Evolutionary conservation across 257 asterid species (phyloP), one percentile per base, ranked within the genome.

Genomic region (Nicotiana otophora): DNA sequence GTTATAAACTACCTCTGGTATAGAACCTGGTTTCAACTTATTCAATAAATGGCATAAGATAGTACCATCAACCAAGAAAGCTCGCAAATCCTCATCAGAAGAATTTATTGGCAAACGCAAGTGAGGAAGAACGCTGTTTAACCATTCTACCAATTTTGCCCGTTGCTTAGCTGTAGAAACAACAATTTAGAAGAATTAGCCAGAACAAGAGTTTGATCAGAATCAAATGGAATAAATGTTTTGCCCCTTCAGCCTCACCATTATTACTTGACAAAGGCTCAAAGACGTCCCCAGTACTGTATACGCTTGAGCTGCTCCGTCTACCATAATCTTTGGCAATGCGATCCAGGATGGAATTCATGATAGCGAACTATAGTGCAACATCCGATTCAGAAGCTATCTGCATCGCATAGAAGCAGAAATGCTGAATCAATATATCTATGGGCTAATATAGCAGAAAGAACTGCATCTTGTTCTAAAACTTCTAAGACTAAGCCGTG

Each of bases 61-160:
- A 30, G 90, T 83, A 20, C 99, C 99, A 85, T 93, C 97, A 58
- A 87, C 81, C 81, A 96, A 89, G 83, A 92, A 82, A 23, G 87
- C 85, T 79, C 92, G 89, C 20, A 96, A 80, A 78, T 96, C 97
- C 84, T 92, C 94, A 23, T 96, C 97, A 5, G 97, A 92, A 88
- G 93, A 90, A 85, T 89, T 90, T 84, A 88, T 74, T 10, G 97
- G 92, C 84, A 94, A 83, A 64, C 66, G 85, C 84, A 86, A 48
- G 76, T 91, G 84, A 7, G 95, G 94, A 81, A 95, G 93, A 82
- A 90, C 77, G 34, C 86, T 75, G 77, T 90, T 92, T 80, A 96
- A 78, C 98, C 99, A 96, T 86, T 91, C 95, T 33, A 96, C 76
- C 90, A 92, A 86, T 76, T 80, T 64, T 31, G 89, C 85, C 55